Evolutionary conservation across 2,329 filamentous ascomycete species (phyloP), one percentile per base, ranked within the genome.

Genomic region (Fusarium lateritium): DNA sequence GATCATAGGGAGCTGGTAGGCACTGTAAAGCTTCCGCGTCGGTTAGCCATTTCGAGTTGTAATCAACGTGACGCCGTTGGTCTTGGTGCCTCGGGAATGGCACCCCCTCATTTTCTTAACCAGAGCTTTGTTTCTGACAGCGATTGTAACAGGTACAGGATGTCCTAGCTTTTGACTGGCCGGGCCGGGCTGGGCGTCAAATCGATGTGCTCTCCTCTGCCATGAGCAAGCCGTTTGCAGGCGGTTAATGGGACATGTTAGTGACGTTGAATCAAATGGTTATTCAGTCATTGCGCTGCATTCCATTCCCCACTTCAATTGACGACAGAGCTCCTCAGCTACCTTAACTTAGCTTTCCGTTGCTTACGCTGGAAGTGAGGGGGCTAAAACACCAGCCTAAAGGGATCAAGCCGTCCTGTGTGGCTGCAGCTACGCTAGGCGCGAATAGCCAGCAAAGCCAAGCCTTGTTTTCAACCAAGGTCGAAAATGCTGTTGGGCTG

Each of bases 31-130:
- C 40, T 47, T 31, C 58, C 54, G 36, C 40, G 40, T 59, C 33
- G 33, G 24, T 53, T 69, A 44, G 21, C 65, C 66, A 56, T 51
- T 69, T 69, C 60, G 22, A 66, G 51, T 38, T 44, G 60, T 54
- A 66, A 66, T 66, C 55, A 68, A 47, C 39, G 51, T 58, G 39
- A 59, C 59, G 52, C 52, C 43, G 62, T 67, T 67, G 64, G 34
- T 7, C 26, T 67, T 67, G 64, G 50, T 66, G 56, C 50, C 42
- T 66, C 49, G 62, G 62, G 40, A 66, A 56, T 66, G 56, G 40
- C 40, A 52, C 38, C 60, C 65, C 65, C 59, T 57, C 53, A 47
- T 54, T 47, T 34, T 39, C 22, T 21, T 13, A 49, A 44, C 33
- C 38, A 44, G 15, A 50, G 52, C 24, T 61, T 36, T 46, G 28